Evolutionary conservation across 768 basidiomycete species (phyloP).

Genomic region (Myochromella boudieri): DNA sequence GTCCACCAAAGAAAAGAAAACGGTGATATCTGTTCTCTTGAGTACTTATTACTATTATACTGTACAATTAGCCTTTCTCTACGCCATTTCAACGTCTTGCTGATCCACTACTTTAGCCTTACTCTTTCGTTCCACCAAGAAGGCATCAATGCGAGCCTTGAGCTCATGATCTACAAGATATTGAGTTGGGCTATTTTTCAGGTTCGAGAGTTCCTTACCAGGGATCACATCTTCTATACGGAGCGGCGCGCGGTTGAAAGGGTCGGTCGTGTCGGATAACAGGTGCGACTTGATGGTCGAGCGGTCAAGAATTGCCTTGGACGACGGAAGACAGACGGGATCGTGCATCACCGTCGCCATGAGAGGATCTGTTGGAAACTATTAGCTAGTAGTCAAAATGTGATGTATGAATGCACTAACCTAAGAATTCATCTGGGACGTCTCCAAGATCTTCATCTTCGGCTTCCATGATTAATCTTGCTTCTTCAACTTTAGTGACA

Average conservation of each 20-base stretch:
- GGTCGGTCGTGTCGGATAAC: slow-evolving; percentile 88
- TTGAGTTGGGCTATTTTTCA: slow-evolving; percentile 4
- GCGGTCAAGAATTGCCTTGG: slow-evolving; percentile 75
- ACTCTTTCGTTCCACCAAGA: slow-evolving; percentile 58
- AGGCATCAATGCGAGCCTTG: slow-evolving; percentile 73
- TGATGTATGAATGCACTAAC: slow-evolving; percentile 40
- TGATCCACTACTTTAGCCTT: slow-evolving; percentile 20
- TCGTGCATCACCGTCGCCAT: slow-evolving; percentile 95
- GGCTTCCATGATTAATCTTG: slow-evolving; percentile 75
- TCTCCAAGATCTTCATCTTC: slow-evolving; percentile 88
- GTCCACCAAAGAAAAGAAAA: slow-evolving; percentile 49
- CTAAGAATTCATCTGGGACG: slow-evolving; percentile 92
- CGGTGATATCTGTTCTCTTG: slow-evolving; percentile 25
- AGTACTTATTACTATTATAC: slow-evolving; percentile 5
- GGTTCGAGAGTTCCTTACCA: slow-evolving; percentile 41
- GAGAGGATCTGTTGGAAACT: slow-evolving; percentile 63
- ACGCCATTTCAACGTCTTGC: slow-evolving; percentile 16
- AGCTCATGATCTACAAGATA: slow-evolving; percentile 57
- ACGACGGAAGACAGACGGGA: slow-evolving; percentile 88
- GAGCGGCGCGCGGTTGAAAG: slow-evolving; percentile 90
- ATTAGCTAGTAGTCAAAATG: slow-evolving; percentile 10
- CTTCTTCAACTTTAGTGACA: slow-evolving; percentile 80
- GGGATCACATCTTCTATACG: slow-evolving; percentile 77
- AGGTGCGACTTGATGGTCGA: slow-evolving; percentile 94
- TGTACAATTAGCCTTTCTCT: slow-evolving; percentile 12